Evolutionary conservation across 352 stramenopile genomes (phyloP).

Genomic region (Pythium oligandrum): DNA sequence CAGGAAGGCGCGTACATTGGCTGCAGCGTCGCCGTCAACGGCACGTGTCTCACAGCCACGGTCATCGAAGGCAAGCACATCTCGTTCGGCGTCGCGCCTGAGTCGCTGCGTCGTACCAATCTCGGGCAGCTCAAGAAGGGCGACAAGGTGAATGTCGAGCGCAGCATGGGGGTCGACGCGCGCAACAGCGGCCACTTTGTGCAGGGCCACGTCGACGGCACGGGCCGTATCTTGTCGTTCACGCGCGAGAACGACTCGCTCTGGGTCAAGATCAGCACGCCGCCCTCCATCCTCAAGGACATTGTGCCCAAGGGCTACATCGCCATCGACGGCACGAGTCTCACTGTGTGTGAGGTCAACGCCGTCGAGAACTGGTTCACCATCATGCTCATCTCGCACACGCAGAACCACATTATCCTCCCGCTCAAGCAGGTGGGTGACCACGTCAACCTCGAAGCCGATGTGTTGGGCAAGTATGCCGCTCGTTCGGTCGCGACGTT

Average conservation of each 20-base stretch:
- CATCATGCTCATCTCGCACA: conserved; percentile 99
- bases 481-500: conserved; percentile 66
- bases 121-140: conserved; percentile 59
- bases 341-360: conserved; percentile 95
- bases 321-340: conserved; percentile 96
- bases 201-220: conserved; percentile 97
- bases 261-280: conserved; percentile 90
- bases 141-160: conserved; percentile 95
- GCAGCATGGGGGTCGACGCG: conserved; percentile 82
- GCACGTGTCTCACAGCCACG: conserved; percentile 96
- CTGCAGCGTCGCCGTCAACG: conserved; percentile 97
- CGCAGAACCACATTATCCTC: conserved; percentile 96
- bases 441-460: conserved; percentile 89
- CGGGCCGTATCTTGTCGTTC: conserved; percentile 87
- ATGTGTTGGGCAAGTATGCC: conserved; percentile 92
- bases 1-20: conserved; percentile 85
- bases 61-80: conserved; percentile 84
- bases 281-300: conserved; percentile 84
- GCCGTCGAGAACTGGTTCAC: conserved; percentile 90
- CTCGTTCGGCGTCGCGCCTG: conserved; percentile 93
- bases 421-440: conserved; percentile 88
- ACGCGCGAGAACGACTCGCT: conserved; percentile 94
- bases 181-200: conserved; percentile 98
- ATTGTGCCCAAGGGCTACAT: conserved; percentile 95
- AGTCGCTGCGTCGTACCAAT: conserved; percentile 95